Percentiles rank a stretch among this genome's conserved stretches.
These are phyloP conservation scores for Pyrenula massariospora DNA, from an alignment of 495 filamentous ascomycete species.

Conservation along the genomic window DNA sequence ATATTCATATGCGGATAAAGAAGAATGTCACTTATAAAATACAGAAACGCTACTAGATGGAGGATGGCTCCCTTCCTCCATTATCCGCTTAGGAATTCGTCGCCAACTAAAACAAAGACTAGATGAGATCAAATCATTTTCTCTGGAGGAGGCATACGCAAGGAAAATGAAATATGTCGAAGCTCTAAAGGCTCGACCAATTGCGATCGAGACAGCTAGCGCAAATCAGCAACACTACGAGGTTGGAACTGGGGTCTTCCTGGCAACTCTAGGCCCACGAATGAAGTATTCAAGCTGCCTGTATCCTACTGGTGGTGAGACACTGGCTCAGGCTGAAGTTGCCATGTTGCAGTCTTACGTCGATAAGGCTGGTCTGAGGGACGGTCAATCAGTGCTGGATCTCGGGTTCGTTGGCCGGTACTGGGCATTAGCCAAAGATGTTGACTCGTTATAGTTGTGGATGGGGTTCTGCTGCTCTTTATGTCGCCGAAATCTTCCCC, in stretches of 20 bases:
- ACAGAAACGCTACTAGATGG: not conserved
- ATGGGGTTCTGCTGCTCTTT: conserved; percentile 52
- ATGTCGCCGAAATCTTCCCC: conserved; percentile 47
- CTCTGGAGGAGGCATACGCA: conserved; percentile 29
- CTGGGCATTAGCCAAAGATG: conserved; percentile 6
- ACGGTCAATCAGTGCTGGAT: conserved; percentile 52
- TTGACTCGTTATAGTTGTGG: conserved; percentile 35
- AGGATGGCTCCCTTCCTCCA: conserved; percentile 5
- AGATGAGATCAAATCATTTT: conserved; percentile 16
- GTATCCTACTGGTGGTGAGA: conserved; percentile 43
- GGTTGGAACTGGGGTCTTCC: conserved; percentile 46
- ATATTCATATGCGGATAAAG: conserved; percentile 20
- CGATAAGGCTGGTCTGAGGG: conserved; percentile 36
- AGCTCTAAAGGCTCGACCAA: conserved; percentile 37
- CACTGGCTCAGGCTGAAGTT: conserved; percentile 48
- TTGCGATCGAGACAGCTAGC: conserved; percentile 47
- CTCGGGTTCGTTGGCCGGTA: conserved; percentile 34
- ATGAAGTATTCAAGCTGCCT: conserved; percentile 55
- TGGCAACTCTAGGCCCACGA: conserved; percentile 42
- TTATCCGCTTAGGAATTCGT: conserved; percentile 8
- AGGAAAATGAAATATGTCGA: conserved; percentile 47
- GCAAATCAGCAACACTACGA: conserved; percentile 61
- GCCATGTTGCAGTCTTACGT: conserved; percentile 51
- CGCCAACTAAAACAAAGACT: conserved; percentile 6
- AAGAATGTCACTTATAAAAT: conserved; percentile 18